These are phyloP conservation scores for Albugo laibachii DNA, from an alignment of 352 stramenopile species.

Conservation along the genomic window DNA sequence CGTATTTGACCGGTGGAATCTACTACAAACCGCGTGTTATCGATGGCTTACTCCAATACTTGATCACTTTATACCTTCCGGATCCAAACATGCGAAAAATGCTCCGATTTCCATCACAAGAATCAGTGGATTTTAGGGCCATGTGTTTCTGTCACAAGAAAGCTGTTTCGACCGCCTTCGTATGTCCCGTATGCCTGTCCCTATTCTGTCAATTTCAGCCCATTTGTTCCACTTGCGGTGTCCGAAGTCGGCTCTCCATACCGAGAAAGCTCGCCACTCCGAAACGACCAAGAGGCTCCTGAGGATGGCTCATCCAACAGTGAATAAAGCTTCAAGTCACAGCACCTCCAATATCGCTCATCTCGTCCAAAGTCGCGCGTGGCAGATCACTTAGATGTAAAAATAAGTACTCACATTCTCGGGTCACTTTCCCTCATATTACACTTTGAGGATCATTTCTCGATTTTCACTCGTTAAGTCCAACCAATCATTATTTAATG, in stretches of 20 bases:
- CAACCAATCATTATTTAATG: no score
- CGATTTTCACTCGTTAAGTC: no score
- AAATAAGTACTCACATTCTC: no score
- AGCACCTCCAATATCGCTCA: no score
- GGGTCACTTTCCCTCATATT: no score
- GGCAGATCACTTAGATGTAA: no score
- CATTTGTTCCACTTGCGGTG: conserved; percentile 75
- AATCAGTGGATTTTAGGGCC: conserved; percentile 73
- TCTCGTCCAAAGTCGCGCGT: no score
- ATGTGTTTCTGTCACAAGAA: conserved; percentile 81
- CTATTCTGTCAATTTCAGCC: conserved; percentile 77
- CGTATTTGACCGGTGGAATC: conserved; percentile 71
- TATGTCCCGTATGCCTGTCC: conserved; percentile 75
- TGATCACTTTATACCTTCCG: conserved; percentile 73
- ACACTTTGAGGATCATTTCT: no score
- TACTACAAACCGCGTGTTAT: conserved; percentile 69
- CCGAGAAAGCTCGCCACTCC: conserved; percentile 19
- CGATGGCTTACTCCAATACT: conserved; percentile 56
- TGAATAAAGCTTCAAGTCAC: no score
- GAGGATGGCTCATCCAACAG: no score
- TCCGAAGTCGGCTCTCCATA: conserved; percentile 60
- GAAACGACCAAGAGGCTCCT: no score
- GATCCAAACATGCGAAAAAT: conserved; percentile 61
- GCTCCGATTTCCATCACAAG: conserved; percentile 64
- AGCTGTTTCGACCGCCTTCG: conserved; percentile 63